Percentiles rank a stretch among this genome's conserved stretches.
Conservation (phyloP, 352 stramenopile species). For the Globisporangium perplexum region DNA sequence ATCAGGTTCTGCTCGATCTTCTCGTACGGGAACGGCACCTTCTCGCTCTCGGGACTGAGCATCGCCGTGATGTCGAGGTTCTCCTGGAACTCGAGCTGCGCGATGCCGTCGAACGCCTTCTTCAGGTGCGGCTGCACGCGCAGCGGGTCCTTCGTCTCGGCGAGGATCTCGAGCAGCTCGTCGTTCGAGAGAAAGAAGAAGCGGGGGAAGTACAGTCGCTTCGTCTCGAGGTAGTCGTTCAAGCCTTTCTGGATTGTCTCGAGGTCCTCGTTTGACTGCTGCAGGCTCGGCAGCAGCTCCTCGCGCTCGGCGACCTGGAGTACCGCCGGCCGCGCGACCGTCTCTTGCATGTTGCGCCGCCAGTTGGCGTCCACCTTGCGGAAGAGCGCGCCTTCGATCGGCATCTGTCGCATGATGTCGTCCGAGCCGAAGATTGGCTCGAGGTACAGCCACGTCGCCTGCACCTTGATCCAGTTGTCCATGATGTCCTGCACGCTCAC, state of each 20-base stretch:
- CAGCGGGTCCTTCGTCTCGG: constrained; percentile 91
- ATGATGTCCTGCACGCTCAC: constrained; percentile 90
- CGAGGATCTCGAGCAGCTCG: constrained; percentile 90
- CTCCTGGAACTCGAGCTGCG: constrained; percentile 88
- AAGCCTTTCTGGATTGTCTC: constrained; percentile 94
- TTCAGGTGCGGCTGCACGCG: constrained; percentile 94
- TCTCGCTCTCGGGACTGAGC: constrained; percentile 83
- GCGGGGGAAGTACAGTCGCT: constrained; percentile 86
- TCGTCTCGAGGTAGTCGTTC: constrained; percentile 90
- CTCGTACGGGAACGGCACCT: constrained; percentile 85
- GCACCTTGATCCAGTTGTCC: constrained; percentile 94
- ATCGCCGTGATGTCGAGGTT: constrained; percentile 92
- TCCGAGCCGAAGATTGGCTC: constrained; percentile 92
- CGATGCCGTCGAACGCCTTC: constrained; percentile 93
- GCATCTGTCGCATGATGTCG: constrained; percentile 93
- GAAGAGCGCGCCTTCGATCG: constrained; percentile 82
- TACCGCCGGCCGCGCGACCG: constrained; percentile 60
- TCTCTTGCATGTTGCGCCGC: constrained; percentile 87
- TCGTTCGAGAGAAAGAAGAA: constrained; percentile 94
- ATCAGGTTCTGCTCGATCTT: constrained; percentile 87
- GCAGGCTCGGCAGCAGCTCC: constrained; percentile 76
- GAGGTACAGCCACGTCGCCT: constrained; percentile 91
- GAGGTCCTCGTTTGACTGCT: constrained; percentile 90
- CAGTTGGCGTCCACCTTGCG: constrained; percentile 86
- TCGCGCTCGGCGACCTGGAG: constrained; percentile 70